A percentile compares a stretch with the other conserved stretches of the same genome.
Conservation (phyloP, 495 filamentous ascomycete species). For the Lasiosphaeris hirsuta region DNA sequence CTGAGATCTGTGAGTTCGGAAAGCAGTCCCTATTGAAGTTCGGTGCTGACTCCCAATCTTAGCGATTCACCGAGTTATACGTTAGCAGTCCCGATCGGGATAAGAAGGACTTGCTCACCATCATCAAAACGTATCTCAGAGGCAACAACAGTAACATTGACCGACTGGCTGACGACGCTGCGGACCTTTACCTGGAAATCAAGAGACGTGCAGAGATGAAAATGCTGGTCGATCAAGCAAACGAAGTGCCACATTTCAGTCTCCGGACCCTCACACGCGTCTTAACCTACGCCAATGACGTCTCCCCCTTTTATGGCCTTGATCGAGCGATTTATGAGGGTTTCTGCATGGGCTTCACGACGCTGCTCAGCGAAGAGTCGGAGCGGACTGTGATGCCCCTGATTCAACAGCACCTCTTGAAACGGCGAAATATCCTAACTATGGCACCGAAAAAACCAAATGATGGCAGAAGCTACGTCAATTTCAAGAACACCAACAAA, state of each 20-base stretch:
- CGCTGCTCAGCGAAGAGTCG: slow-evolving; percentile 74
- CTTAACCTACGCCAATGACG: slow-evolving; percentile 78
- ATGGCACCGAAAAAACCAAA: slow-evolving; percentile 70
- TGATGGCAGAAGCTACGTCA: slow-evolving; percentile 76
- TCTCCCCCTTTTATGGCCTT: slow-evolving; percentile 81
- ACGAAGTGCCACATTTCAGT: slow-evolving; percentile 92
- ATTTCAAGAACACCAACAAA: slow-evolving; percentile 57
- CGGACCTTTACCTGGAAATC: slow-evolving; percentile 78
- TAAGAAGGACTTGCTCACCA: slow-evolving; percentile 71
- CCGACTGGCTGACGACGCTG: slow-evolving; percentile 69
- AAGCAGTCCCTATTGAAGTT: too few relatives aligned
- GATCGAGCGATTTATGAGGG: slow-evolving; percentile 88
- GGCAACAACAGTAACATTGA: slow-evolving; percentile 61
- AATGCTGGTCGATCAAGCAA: slow-evolving; percentile 85
- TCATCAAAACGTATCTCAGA: slow-evolving; percentile 83
- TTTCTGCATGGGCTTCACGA: slow-evolving; percentile 97
- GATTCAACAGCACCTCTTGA: slow-evolving; percentile 74
- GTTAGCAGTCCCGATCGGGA: slow-evolving; percentile 85
- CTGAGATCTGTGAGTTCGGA: slow-evolving; percentile 14
- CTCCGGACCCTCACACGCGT: slow-evolving; percentile 91
- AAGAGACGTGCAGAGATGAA: slow-evolving; percentile 79
- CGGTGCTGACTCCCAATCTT: too few relatives aligned
- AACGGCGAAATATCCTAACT: slow-evolving; percentile 63
- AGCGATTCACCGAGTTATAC: slow-evolving; percentile 88
- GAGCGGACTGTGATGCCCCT: slow-evolving; percentile 72